These are phyloP conservation scores for Solanum medicagineum DNA, from an alignment of 257 asterid genomes.

Conservation along the genomic window DNA sequence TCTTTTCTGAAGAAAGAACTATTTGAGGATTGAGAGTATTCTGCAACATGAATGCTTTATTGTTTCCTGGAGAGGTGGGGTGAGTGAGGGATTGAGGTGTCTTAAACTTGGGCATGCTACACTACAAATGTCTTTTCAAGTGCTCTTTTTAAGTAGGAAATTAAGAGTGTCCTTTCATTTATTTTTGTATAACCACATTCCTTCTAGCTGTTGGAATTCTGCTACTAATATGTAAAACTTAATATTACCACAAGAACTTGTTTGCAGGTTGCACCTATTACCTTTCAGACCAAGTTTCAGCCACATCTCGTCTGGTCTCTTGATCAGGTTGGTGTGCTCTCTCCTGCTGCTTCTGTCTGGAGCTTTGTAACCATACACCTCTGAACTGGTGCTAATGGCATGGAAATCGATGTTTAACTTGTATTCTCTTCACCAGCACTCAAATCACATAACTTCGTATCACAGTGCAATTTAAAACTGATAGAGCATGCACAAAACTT, in stretches of 20 bases:
- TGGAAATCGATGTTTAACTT: background rate
- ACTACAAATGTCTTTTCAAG: background rate
- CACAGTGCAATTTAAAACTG: background rate
- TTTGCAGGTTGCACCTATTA: constrained; percentile 79
- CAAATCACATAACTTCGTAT: background rate
- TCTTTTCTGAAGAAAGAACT: background rate
- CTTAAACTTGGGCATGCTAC: background rate
- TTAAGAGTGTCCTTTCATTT: background rate
- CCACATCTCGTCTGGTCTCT: constrained; percentile 83
- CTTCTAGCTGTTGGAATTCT: background rate
- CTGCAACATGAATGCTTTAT: background rate
- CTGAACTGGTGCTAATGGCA: background rate
- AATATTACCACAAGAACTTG: background rate
- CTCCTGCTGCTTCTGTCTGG: background rate
- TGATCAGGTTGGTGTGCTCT: constrained; percentile 52
- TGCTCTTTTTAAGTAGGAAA: background rate
- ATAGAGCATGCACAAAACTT: background rate
- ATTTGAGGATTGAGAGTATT: background rate
- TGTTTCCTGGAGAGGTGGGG: background rate
- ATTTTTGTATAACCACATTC: background rate
- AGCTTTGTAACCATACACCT: background rate
- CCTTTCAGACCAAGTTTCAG: constrained; percentile 66
- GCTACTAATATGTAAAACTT: background rate
- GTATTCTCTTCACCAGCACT: background rate
- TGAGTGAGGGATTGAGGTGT: background rate